Evolutionary conservation across 495 filamentous ascomycete species (phyloP).

Genomic region (Bacidia gigantensis): DNA sequence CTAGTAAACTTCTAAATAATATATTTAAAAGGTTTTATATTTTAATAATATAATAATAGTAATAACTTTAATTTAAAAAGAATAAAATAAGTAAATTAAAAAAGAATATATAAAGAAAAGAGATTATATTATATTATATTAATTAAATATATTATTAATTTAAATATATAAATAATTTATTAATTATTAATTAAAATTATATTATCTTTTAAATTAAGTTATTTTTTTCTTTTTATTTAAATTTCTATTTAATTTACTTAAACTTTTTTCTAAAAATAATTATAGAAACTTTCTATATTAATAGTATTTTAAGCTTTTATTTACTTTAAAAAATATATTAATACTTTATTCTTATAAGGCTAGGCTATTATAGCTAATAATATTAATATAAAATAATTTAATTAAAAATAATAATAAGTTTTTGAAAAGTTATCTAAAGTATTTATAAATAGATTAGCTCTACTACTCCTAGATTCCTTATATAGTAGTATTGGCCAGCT

Average conservation of each 20-base stretch:
- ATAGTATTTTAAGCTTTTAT: background rate
- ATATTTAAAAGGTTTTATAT: no score
- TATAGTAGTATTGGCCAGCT: background rate
- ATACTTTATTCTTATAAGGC: background rate
- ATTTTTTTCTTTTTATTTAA: constrained; percentile 1
- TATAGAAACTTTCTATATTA: constrained; percentile 1
- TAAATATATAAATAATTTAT: background rate
- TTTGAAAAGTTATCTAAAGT: constrained; percentile 1
- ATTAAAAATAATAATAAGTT: background rate
- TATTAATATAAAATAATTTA: constrained; percentile 4
- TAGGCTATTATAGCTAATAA: constrained; percentile 6
- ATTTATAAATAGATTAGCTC: background rate
- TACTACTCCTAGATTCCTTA: background rate
- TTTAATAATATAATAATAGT: no score
- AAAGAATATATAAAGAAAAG: no score
- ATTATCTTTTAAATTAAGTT: background rate
- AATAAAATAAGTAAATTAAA: no score
- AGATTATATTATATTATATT: no score
- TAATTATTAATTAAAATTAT: constrained; percentile 7
- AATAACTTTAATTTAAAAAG: no score
- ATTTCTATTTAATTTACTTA: background rate
- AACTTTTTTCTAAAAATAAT: constrained; percentile 7
- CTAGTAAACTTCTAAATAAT: no score
- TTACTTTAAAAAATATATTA: constrained; percentile 2
- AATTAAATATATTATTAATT: no score